phyloP scores from a whole-genome alignment of 1,139 yeast species.

The Yamadazyma buinensis region DNA sequence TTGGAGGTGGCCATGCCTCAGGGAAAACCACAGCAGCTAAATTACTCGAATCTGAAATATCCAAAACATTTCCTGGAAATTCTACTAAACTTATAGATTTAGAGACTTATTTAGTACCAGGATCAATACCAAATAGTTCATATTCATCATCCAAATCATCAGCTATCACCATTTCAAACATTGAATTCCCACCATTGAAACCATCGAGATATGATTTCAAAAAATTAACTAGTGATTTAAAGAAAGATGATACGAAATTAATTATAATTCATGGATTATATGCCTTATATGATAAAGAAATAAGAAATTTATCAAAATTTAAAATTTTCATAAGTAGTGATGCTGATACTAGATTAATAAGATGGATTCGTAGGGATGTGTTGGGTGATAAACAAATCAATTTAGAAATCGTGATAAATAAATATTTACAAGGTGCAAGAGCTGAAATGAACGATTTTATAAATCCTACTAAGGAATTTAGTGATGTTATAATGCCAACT shows the following conservation, averaged over 20 bases:
- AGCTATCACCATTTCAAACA: conserved; percentile 25
- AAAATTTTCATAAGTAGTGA: conserved; percentile 83
- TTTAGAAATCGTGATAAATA: conserved; percentile 50
- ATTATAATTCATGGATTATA: conserved; percentile 74
- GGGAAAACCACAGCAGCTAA: conserved; percentile 50
- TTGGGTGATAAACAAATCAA: conserved; percentile 13
- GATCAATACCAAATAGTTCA: conserved; percentile 12
- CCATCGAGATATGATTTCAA: conserved; percentile 42
- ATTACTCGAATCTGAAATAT: conserved; percentile 27
- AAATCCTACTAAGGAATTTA: conserved; percentile 70
- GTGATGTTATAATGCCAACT: conserved; percentile 79
- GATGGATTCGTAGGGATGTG: conserved; percentile 60
- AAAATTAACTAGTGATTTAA: conserved; percentile 15
- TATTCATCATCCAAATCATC: conserved; percentile 22
- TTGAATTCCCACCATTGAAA: conserved; percentile 21
- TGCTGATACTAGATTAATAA: conserved; percentile 74
- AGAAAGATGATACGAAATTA: conserved; percentile 28
- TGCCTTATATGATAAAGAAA: conserved; percentile 62
- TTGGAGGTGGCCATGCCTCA: conserved; percentile 77
- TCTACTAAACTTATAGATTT: conserved; percentile 41
- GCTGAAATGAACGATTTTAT: conserved; percentile 75
- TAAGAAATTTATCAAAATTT: conserved; percentile 59
- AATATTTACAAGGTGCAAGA: conserved; percentile 64
- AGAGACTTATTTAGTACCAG: conserved; percentile 18
- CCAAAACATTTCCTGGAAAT: conserved; percentile 16